These are phyloP conservation scores for Talaromyces sp. DNA, from an alignment of 2,329 filamentous ascomycete genomes.

Conservation along the genomic window DNA sequence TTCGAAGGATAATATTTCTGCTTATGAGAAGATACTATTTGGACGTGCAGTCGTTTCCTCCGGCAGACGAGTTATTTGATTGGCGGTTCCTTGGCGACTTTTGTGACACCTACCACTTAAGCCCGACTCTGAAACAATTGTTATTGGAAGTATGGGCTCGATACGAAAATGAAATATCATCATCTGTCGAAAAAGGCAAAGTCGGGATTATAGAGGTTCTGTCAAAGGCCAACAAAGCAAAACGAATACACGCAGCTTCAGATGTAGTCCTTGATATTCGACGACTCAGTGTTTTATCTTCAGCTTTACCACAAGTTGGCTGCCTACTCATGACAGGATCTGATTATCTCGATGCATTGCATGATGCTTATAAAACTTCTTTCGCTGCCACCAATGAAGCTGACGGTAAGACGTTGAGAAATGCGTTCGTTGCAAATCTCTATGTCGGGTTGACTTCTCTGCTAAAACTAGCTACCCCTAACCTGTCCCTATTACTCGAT, in stretches of 20 bases:
- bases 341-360: slow-evolving; percentile 78
- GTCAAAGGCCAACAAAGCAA: slow-evolving; percentile 14
- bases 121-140: slow-evolving; percentile 51
- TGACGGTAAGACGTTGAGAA: slow-evolving; percentile 54
- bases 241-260: slow-evolving; percentile 16
- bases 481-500: slow-evolving; percentile 73
- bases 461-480: slow-evolving; percentile 63
- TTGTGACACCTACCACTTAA: slow-evolving; percentile 64
- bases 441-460: slow-evolving; percentile 74
- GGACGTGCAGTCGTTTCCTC: slow-evolving; percentile 38
- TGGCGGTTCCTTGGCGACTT: slow-evolving; percentile 70
- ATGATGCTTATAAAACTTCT: slow-evolving; percentile 35
- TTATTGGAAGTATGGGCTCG: slow-evolving; percentile 51
- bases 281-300: slow-evolving; percentile 39
- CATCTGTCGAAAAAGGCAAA: slow-evolving; percentile 38
- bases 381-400: slow-evolving; percentile 52
- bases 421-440: slow-evolving; percentile 65
- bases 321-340: slow-evolving; percentile 74
- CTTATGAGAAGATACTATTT: slow-evolving; percentile 59
- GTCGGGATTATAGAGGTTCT: slow-evolving; percentile 32
- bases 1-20: slow-evolving; percentile 65
- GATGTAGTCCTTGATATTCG: slow-evolving; percentile 30
- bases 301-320: slow-evolving; percentile 44
- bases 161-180: slow-evolving; percentile 32
- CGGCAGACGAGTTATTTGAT: slow-evolving; percentile 50